Evolutionary conservation across 148 eudicot genomes (phyloP), one percentile per base, ranked within the genome.

Genomic region (Silene conica): DNA sequence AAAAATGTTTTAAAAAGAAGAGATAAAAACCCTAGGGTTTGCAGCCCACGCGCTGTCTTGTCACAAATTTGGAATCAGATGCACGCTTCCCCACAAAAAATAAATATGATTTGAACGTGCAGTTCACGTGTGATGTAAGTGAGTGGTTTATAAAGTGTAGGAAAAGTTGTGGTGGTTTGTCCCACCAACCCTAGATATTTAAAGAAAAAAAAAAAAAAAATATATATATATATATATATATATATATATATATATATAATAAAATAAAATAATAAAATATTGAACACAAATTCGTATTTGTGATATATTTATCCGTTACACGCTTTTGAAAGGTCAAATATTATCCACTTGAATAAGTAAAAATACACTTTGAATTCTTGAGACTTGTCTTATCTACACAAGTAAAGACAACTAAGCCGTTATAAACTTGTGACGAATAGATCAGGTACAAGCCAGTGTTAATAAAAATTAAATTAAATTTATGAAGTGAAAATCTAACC

Each of bases 181-280:
- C 80, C 67, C 62, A 65, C 70, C 50, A 77, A 79, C 78, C 85
- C 85, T 83, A 83, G 77, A 70, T 73, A 67, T 69, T 77, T 76
- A 80, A 73, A 82, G 85, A 43, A 8, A 59, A 59, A 59, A 21
- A 22, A 59, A 20, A 70, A 75, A 78, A 74, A 73, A 26, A 26
- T 26, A 26, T 1, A 56, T n/a, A n/a, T n/a, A n/a, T n/a, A n/a
- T n/a, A n/a, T n/a, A n/a, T n/a, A n/a, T n/a, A n/a, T n/a, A n/a
- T n/a, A n/a, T n/a, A n/a, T n/a, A n/a, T n/a, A n/a, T n/a, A n/a
- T n/a, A n/a, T n/a, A n/a, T n/a, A n/a, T n/a, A n/a, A n/a, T n/a
- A n/a, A n/a, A n/a, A n/a, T n/a, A n/a, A n/a, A n/a, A n/a, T n/a
- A n/a, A n/a, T n/a, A n/a, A n/a, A n/a, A n/a, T n/a, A n/a, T n/a